Evolutionary conservation across 2,329 filamentous ascomycete species (phyloP).

Genomic region (Emergomyces africanus): DNA sequence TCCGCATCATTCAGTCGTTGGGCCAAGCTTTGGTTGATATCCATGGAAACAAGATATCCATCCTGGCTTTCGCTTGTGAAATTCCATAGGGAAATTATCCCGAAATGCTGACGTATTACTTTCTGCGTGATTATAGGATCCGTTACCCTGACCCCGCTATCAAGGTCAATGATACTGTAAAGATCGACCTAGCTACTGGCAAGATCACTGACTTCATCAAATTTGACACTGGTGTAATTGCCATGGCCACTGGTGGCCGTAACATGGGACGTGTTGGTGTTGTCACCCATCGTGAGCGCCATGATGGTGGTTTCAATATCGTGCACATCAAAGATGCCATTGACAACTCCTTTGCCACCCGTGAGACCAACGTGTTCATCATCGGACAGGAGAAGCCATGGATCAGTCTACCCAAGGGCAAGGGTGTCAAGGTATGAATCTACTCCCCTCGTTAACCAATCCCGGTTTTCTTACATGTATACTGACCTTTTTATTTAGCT

Average conservation of each 20-base stretch:
- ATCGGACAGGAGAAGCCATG: conserved; percentile 98
- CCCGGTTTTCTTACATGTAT: neutral
- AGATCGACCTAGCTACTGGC: conserved; percentile 93
- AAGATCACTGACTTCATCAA: conserved; percentile 98
- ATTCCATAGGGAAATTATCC: neutral
- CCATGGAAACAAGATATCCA: conserved; percentile 18
- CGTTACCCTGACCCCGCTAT: conserved; percentile 96
- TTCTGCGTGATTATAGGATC: conserved; percentile 57
- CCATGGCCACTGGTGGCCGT: conserved; percentile 98
- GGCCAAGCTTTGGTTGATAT: conserved; percentile 89
- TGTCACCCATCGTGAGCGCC: conserved; percentile 99
- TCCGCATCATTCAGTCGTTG: conserved; percentile 99
- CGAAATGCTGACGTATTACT: conserved; percentile 24
- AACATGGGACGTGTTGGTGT: conserved; percentile 99
- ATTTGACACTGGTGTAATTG: conserved; percentile 97
- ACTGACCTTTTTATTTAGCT: conserved; percentile 42
- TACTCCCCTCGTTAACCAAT: neutral
- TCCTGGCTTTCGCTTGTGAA: neutral
- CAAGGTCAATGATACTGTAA: conserved; percentile 99
- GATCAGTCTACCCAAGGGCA: conserved; percentile 99
- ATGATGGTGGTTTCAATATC: conserved; percentile 99
- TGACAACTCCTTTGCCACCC: conserved; percentile 99
- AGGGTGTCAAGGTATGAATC: conserved; percentile 75
- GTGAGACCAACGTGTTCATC: conserved; percentile 99
- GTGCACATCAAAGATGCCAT: conserved; percentile 99